Conservation (phyloP, 441 rosid species). For the Aleurites moluccanus region DNA sequence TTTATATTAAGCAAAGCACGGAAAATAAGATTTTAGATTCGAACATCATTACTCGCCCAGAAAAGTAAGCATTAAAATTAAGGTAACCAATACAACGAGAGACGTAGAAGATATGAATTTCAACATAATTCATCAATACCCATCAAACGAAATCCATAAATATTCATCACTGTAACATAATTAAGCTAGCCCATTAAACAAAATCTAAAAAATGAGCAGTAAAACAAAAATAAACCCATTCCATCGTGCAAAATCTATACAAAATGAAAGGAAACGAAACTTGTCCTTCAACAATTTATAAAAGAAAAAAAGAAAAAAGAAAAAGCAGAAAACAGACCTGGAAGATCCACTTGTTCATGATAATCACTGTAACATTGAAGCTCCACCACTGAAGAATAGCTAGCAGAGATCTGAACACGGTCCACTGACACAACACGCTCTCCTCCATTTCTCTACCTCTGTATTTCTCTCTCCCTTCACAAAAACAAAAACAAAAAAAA, state of each 20-base stretch:
- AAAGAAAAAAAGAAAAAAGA: too few species aligned
- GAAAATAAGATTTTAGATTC: slow-evolving; percentile 8
- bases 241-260: neutral
- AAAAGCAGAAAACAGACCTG: slow-evolving; percentile 52
- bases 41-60: neutral
- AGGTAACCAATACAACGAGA: neutral
- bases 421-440: slow-evolving; percentile 50
- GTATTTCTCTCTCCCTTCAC: slow-evolving; percentile 19
- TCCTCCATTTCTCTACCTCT: slow-evolving; percentile 60
- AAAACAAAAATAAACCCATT: neutral
- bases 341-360: slow-evolving; percentile 99
- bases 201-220: neutral
- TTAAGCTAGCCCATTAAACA: neutral
- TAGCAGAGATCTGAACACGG: slow-evolving; percentile 77
- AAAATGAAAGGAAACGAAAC: neutral
- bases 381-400: slow-evolving; percentile 98
- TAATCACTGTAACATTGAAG: slow-evolving; percentile 90
- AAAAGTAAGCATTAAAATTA: neutral
- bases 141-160: slow-evolving; percentile 12
- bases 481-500: neutral
- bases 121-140: slow-evolving; percentile 17
- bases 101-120: neutral
- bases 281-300: neutral
- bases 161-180: slow-evolving; percentile 9
- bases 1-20: neutral